These are phyloP conservation scores for Escallonia herrerae DNA, from an alignment of 129 eudicot genomes.

Conservation along the genomic window DNA sequence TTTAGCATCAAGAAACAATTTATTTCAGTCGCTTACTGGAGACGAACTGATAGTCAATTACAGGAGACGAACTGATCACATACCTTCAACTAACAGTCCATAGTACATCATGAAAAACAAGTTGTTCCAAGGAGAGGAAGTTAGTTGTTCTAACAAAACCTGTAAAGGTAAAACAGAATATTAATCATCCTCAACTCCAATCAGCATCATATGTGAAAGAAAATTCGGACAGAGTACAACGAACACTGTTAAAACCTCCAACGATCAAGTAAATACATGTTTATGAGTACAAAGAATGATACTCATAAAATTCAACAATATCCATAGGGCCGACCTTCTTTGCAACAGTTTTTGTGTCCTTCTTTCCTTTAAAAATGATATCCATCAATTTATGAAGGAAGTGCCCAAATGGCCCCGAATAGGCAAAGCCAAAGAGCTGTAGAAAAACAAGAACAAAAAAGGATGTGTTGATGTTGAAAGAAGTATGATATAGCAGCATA, in stretches of 20 bases:
- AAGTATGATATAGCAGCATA: not conserved
- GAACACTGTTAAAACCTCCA: no score
- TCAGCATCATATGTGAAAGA: no score
- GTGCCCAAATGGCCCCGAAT: conserved; percentile 32
- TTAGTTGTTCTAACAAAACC: conserved; percentile 26
- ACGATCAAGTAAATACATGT: no score
- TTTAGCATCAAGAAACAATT: no score
- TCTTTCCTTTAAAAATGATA: conserved; percentile 19
- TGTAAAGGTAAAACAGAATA: not conserved
- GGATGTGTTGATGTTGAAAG: not conserved
- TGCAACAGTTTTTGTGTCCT: conserved; percentile 21
- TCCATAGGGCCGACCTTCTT: conserved; percentile 9
- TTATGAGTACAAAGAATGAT: not conserved
- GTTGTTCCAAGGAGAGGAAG: conserved; percentile 30
- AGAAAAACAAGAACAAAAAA: not conserved
- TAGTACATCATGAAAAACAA: conserved; percentile 30
- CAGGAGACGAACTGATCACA: not conserved
- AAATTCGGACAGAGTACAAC: no score
- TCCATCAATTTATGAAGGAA: conserved; percentile 28
- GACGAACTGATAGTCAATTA: no score
- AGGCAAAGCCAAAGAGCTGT: conserved; percentile 24
- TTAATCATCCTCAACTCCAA: no score
- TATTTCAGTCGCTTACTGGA: no score
- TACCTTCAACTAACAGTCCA: conserved; percentile 33
- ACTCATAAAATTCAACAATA: not conserved